These are phyloP conservation scores for Diaporthe australafricana DNA, from an alignment of 2,329 filamentous ascomycete species.

Conservation along the genomic window DNA sequence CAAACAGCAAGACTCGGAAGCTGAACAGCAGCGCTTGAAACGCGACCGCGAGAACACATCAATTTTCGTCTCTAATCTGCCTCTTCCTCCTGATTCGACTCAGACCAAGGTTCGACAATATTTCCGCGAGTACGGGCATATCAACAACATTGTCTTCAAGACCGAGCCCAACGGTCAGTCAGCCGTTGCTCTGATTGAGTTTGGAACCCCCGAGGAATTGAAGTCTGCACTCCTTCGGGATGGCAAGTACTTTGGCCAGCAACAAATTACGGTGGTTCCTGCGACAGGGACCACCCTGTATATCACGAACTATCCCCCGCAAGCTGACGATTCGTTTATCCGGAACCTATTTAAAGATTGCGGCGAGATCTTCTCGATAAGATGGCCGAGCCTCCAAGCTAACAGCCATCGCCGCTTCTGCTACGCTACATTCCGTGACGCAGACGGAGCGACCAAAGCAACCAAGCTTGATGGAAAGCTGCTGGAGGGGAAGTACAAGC, in stretches of 20 bases:
- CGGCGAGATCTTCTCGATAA: constrained; percentile 85
- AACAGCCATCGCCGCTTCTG: constrained; percentile 93
- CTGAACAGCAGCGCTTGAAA: constrained; percentile 61
- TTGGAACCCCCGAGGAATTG: constrained; percentile 83
- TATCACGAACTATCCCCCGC: constrained; percentile 88
- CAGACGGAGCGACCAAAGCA: constrained; percentile 76
- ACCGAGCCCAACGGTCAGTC: constrained; percentile 70
- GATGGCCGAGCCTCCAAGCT: constrained; percentile 91
- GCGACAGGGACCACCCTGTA: constrained; percentile 86
- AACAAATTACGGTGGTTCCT: constrained; percentile 78
- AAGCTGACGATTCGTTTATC: constrained; percentile 78
- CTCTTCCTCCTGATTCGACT: constrained; percentile 77
- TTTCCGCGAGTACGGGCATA: constrained; percentile 89
- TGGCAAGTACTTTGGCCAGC: constrained; percentile 80
- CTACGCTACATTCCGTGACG: constrained; percentile 88
- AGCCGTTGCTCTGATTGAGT: constrained; percentile 84
- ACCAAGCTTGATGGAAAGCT: constrained; percentile 78
- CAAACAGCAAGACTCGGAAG: constrained; percentile 56
- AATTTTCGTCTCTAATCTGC: constrained; percentile 83
- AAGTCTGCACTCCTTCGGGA: constrained; percentile 84
- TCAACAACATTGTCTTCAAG: constrained; percentile 80
- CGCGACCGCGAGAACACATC: constrained; percentile 93
- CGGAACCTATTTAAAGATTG: constrained; percentile 77
- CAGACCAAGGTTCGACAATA: constrained; percentile 85
- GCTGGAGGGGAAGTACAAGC: constrained; percentile 74